Conservation (phyloP, 1,139 yeast genomes). For the Candida anutae region DNA sequence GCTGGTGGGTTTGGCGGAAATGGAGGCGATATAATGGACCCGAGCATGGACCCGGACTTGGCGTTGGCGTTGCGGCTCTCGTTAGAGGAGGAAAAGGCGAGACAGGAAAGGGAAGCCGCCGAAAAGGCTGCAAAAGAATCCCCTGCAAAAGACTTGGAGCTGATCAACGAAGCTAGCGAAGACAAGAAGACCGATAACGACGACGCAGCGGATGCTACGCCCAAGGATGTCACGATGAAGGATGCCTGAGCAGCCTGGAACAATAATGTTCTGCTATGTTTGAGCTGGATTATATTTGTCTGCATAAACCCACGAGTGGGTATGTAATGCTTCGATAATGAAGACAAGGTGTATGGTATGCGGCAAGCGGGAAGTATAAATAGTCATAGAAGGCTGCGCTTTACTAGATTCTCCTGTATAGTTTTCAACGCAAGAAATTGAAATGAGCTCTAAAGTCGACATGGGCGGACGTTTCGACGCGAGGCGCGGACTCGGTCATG, state of each 20-base stretch:
- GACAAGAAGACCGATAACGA: slow-evolving; percentile 12
- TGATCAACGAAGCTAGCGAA: slow-evolving; percentile 27
- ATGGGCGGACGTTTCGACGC: too few species aligned
- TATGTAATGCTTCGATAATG: too few species aligned
- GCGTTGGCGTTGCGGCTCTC: slow-evolving; percentile 89
- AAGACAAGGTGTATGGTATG: too few species aligned
- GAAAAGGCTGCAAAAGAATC: slow-evolving; percentile 28
- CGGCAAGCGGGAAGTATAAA: too few species aligned
- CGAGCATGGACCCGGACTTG: slow-evolving; percentile 92
- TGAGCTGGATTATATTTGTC: neutral
- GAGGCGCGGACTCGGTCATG: too few species aligned
- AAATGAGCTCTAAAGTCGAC: too few species aligned
- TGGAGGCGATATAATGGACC: slow-evolving; percentile 67
- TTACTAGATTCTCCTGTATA: too few species aligned
- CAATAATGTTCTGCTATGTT: neutral
- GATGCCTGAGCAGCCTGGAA: slow-evolving; percentile 5
- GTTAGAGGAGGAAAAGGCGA: slow-evolving; percentile 71
- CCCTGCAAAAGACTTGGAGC: slow-evolving; percentile 17
- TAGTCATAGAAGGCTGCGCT: too few species aligned
- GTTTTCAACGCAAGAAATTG: too few species aligned
- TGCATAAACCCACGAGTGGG: too few species aligned
- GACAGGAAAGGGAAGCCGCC: slow-evolving; percentile 58
- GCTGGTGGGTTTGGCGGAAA: slow-evolving; percentile 40
- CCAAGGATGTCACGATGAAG: neutral
- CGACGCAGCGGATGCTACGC: slow-evolving; percentile 12